Percentiles rank a stretch among this genome's conserved stretches.
Evolutionary conservation across 768 basidiomycete genomes (phyloP).

Genomic region (Lactifluus rugatus): DNA sequence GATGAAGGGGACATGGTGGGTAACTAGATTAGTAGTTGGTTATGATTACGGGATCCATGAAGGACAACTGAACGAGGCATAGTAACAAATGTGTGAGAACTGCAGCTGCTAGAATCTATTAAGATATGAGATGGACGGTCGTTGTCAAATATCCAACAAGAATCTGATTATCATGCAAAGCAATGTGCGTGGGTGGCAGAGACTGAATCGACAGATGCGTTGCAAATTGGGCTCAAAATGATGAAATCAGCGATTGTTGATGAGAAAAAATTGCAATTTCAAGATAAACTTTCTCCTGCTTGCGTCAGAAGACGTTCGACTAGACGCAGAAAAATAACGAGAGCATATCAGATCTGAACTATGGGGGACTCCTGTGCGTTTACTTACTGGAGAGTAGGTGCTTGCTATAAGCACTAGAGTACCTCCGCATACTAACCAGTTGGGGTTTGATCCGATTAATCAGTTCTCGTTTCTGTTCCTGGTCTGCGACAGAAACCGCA

Average conservation of each 20-base stretch:
- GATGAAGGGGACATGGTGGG: slow-evolving; percentile 1
- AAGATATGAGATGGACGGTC: slow-evolving; percentile 2
- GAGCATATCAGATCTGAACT: not conserved
- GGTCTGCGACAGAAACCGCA: slow-evolving; percentile 58
- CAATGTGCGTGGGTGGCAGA: slow-evolving; percentile 10
- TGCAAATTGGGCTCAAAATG: slow-evolving; percentile 4
- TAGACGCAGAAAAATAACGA: slow-evolving; percentile 22
- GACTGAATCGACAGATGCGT: slow-evolving; percentile 11
- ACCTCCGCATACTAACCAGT: slow-evolving; percentile 58
- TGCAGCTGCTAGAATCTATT: slow-evolving; percentile 1
- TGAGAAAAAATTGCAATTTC: not conserved
- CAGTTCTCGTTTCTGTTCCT: slow-evolving; percentile 60
- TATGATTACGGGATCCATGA: slow-evolving; percentile 12
- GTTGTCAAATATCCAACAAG: slow-evolving; percentile 13
- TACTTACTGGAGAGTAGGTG: slow-evolving; percentile 70
- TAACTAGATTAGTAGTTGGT: slow-evolving; percentile 13
- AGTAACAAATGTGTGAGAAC: slow-evolving; percentile 9
- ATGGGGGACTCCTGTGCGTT: slow-evolving; percentile 9
- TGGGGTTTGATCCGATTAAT: slow-evolving; percentile 56
- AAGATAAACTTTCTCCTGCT: slow-evolving; percentile 13
- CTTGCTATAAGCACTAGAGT: slow-evolving; percentile 66
- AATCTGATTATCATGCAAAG: slow-evolving; percentile 15
- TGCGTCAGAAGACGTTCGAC: slow-evolving; percentile 54
- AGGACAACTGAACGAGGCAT: not conserved
- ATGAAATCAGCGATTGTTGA: slow-evolving; percentile 2